Evolutionary conservation across 192 early-diverging fungal species (phyloP), one percentile per base, ranked within the genome.

Genomic region (Thamnidium elegans): DNA sequence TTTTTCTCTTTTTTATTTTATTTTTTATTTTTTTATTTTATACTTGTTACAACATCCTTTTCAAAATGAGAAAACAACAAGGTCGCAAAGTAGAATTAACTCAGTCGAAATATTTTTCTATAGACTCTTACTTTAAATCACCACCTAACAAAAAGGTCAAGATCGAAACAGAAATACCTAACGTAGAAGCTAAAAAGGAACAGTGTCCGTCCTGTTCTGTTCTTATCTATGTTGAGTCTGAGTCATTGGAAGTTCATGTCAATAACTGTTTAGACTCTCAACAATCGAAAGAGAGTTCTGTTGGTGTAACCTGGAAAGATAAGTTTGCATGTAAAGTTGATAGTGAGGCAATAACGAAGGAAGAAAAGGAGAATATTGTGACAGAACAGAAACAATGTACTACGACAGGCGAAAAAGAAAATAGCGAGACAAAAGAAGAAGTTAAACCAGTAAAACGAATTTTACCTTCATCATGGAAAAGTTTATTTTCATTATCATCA

Each of bases 211-310:
- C 48, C 0, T 63, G 61, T 50, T 11, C 32, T 39, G n/a, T 1
- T 3, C 9, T 39, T 13, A 63, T 63, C 31, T 13, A 50, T 19
- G 1, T 51, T 13, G 61, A 63, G 17, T 48, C 46, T 14, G 31
- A 50, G 20, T 48, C 61, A 0, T 21, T 63, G 10, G 31, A 63
- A 10, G 48, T 63, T 23, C 61, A 63, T 63, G 61, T 63, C 17
- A 63, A 63, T 17, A 50, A 10, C 4, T 63, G 61, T n/a, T 50
- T 63, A 26, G 61, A 63, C 34, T 31, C 17, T 14, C 61, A 63
- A 4, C 19, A 23, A 20, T 63, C 32, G 34, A 51, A 59, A 58
- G 56, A 58, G n/a, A 58, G 21, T 4, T 36, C 51, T 15, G 46
- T 17, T 48, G 13, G 46, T 48, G 17, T 17, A 17, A 48, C 46